Percentiles rank a stretch among this genome's conserved stretches.
Conservation (phyloP, 2,329 filamentous ascomycete species). For the Nemania sp. region DNA sequence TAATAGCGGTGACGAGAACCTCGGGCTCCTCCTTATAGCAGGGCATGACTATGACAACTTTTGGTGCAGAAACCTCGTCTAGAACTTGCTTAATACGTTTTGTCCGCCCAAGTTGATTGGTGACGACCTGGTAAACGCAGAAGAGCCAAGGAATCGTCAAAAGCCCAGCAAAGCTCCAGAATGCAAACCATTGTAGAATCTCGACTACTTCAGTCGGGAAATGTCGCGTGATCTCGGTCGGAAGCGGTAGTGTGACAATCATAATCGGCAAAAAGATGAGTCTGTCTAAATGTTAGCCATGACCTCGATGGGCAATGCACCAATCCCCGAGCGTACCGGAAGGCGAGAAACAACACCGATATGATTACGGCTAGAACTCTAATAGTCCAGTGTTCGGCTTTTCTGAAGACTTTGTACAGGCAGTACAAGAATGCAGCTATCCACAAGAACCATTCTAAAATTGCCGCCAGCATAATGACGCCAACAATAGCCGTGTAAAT, state of each 20-base stretch:
- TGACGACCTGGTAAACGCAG: slow-evolving; percentile 91
- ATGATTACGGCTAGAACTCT: slow-evolving; percentile 81
- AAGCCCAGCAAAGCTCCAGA: slow-evolving; percentile 89
- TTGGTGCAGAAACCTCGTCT: slow-evolving; percentile 87
- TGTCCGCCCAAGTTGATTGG: slow-evolving; percentile 83
- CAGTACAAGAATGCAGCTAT: slow-evolving; percentile 95
- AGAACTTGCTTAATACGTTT: slow-evolving; percentile 86
- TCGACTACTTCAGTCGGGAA: slow-evolving; percentile 78
- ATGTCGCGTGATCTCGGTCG: slow-evolving; percentile 74
- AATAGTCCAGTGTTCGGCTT: slow-evolving; percentile 90
- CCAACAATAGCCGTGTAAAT: slow-evolving; percentile 86
- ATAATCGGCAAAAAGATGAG: slow-evolving; percentile 92
- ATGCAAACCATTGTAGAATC: slow-evolving; percentile 92
- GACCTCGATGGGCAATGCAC: neutral
- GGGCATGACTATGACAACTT: slow-evolving; percentile 96
- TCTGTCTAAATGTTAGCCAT: slow-evolving; percentile 58
- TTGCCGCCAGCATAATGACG: slow-evolving; percentile 82
- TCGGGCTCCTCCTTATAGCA: slow-evolving; percentile 93
- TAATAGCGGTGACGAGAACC: slow-evolving; percentile 84
- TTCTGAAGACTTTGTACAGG: slow-evolving; percentile 85
- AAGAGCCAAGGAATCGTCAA: slow-evolving; percentile 92
- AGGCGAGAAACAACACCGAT: slow-evolving; percentile 75
- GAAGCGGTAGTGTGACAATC: slow-evolving; percentile 90
- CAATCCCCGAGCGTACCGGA: slow-evolving; percentile 70
- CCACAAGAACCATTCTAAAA: slow-evolving; percentile 95